Evolutionary conservation across 305 asterid genomes (phyloP).

Genomic region (Solanum aculeatissimum): DNA sequence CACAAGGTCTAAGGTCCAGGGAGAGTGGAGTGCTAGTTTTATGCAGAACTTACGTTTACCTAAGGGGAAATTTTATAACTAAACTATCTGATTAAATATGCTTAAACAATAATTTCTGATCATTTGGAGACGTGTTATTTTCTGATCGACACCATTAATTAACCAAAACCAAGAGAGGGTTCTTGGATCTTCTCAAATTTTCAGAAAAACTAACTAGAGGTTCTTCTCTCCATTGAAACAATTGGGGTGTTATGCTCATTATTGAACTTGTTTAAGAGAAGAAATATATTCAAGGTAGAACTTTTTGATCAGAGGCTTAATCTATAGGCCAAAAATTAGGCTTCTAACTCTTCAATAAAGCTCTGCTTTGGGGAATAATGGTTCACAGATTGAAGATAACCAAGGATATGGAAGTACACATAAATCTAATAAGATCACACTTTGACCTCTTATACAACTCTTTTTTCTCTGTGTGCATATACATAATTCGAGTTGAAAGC

Average conservation of each 20-base stretch:
- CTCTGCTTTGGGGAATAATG: no score
- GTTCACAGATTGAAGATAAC: not conserved
- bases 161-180: not conserved
- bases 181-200: not conserved
- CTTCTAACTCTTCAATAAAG: no score
- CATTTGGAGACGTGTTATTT: not conserved
- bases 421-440: not conserved
- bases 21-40: not conserved
- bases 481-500: not conserved
- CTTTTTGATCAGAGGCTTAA: not conserved
- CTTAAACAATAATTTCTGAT: not conserved
- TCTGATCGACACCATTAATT: not conserved
- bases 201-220: not conserved
- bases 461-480: no score
- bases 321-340: not conserved
- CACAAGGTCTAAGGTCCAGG: not conserved
- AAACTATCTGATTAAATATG: not conserved
- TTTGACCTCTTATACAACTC: not conserved
- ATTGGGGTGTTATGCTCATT: no score
- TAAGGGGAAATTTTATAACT: not conserved
- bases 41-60: not conserved
- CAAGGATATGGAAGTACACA: not conserved
- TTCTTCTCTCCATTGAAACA: no score
- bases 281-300: not conserved
- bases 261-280: not conserved